A percentile compares a stretch with the other conserved stretches of the same genome.
Evolutionary conservation across 768 basidiomycete genomes (phyloP).

Genomic region (Clitopilus passeckerianus): DNA sequence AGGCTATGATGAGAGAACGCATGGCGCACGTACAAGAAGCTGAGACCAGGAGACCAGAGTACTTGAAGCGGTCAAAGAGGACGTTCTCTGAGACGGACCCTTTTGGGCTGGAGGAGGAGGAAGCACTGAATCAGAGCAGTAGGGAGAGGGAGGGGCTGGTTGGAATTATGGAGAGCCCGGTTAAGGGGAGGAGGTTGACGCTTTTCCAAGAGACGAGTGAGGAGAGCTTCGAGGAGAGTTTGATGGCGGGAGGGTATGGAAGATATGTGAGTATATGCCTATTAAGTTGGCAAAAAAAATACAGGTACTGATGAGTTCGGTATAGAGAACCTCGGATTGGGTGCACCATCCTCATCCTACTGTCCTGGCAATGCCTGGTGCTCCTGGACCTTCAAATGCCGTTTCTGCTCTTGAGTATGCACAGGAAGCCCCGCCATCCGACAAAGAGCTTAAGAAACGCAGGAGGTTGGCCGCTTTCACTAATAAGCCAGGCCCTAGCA

Average conservation of each 20-base stretch:
- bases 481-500: slow-evolving; percentile 13
- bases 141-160: slow-evolving; percentile 28
- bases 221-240: slow-evolving; percentile 79
- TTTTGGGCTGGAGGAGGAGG: slow-evolving; percentile 26
- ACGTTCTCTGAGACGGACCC: slow-evolving; percentile 37
- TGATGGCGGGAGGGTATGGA: slow-evolving; percentile 80
- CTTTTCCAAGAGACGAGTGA: slow-evolving; percentile 81
- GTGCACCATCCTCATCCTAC: slow-evolving; percentile 51
- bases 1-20: slow-evolving; percentile 45
- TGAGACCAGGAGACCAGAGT: slow-evolving; percentile 68
- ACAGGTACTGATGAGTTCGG: neutral
- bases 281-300: neutral
- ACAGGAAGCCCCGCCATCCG: slow-evolving; percentile 36
- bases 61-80: slow-evolving; percentile 58
- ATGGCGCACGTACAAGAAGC: slow-evolving; percentile 44
- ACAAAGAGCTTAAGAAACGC: slow-evolving; percentile 64
- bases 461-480: slow-evolving; percentile 66
- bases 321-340: slow-evolving; percentile 57
- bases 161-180: slow-evolving; percentile 66
- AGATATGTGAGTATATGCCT: slow-evolving; percentile 48
- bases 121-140: slow-evolving; percentile 18
- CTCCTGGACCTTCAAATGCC: slow-evolving; percentile 38
- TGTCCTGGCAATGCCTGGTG: slow-evolving; percentile 31
- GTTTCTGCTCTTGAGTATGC: slow-evolving; percentile 34
- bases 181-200: slow-evolving; percentile 67